Evolutionary conservation across 306 rosid genomes (phyloP).

Genomic region (Spatholobus suberectus): DNA sequence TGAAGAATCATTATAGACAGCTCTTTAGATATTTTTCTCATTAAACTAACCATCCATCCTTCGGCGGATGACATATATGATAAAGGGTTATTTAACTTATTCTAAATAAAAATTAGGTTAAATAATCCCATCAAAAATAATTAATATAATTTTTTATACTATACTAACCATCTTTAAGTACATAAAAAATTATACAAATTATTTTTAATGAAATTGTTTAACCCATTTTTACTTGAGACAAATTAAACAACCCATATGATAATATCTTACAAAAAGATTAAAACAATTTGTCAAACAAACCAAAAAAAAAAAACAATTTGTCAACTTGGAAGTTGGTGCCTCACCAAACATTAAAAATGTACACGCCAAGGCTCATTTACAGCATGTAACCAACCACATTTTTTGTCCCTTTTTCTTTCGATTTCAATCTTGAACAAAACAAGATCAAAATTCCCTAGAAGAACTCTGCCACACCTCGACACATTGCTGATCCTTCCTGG

Average conservation of each 20-base stretch:
- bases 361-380: not conserved
- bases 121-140: too few relatives aligned
- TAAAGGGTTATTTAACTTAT: too few relatives aligned
- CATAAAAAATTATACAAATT: too few relatives aligned
- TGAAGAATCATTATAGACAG: not conserved
- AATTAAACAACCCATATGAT: too few relatives aligned
- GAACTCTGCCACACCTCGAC: conserved; percentile 98
- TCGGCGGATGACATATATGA: not conserved
- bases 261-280: not conserved
- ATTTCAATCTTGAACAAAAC: not conserved
- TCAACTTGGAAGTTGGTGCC: not conserved
- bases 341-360: not conserved
- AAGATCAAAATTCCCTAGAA: conserved; percentile 51
- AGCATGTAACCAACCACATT: not conserved
- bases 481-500: conserved; percentile 75
- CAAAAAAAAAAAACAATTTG: not conserved
- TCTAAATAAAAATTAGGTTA: too few relatives aligned
- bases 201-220: too few relatives aligned
- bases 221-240: too few relatives aligned
- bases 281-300: not conserved
- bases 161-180: too few relatives aligned
- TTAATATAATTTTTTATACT: too few relatives aligned
- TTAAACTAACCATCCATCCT: not conserved
- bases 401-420: not conserved
- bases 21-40: not conserved